Base-by-base conservation (phyloP, 164 flowering plant genomes). In the Protea cynaroides region DNA sequence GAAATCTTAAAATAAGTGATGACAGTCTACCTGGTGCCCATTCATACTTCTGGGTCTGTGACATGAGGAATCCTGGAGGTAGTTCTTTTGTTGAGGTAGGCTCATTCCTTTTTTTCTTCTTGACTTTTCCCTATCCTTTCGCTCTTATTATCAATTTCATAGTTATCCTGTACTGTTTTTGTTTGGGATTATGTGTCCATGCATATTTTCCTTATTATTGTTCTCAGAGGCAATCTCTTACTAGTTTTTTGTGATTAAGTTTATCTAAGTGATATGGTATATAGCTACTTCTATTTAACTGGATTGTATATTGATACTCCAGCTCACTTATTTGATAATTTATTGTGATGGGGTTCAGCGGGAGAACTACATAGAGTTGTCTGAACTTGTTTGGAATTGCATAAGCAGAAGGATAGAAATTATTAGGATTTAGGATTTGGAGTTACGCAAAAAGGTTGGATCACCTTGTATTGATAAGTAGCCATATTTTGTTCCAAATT, bases 31-130 rank as follows among this genome's bases (percentile, higher is more conserved):
- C 78, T 23, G 65, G 72, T 63, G 74, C 62, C 63, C 99, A 94
- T 74, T 60, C 76, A 52, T 94, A 91, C 72, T 91, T 79, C 74
- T 91, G 97, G 97, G 81, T 82, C 36, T 94, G 99, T 77, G 99
- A 94, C 74, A 94, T 94, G 99, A 84, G 99, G 69, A 86, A 91
- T 83, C 95, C 93, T 53, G 90, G 93, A 21, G 97, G 96, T 40
- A 88, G 84, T 68, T 94, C 99, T 13, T 94, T 94, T 84, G 93
- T 94, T 68, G 97, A 94, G 97, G 98, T 94, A 82, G 47, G 40
- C 22, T 22, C 50, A n/a, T n/a, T n/a, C 68, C n/a, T 60, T 51
- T 21, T 47, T 9, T 4, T 61, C 47, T 19, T 47, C 25, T 60
- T n/a, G 21, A 54, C 25, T 59, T 18, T 51, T 44, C 19, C 44